Conservation (phyloP, 164 flowering plant species). For the Kalanchoe fedtschenkoi region DNA sequence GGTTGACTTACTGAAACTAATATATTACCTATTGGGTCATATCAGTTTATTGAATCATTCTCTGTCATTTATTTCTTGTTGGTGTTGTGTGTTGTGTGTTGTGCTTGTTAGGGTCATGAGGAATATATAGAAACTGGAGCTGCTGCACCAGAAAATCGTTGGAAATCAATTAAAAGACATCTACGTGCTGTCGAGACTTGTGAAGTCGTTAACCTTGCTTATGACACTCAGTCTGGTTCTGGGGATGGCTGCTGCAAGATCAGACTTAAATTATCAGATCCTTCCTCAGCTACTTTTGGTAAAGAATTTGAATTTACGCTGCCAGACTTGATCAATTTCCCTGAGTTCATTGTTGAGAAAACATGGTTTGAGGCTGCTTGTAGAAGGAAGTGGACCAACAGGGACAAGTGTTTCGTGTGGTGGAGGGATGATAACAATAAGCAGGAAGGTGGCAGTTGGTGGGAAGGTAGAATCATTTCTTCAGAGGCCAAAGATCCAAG, state of each 20-base stretch:
- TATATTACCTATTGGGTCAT: background rate
- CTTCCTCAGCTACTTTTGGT: slow-evolving; percentile 39
- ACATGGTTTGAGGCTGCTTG: slow-evolving; percentile 65
- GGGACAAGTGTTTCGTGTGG: slow-evolving; percentile 83
- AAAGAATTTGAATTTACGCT: slow-evolving; percentile 49
- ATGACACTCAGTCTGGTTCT: slow-evolving; percentile 59
- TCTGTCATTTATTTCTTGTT: background rate
- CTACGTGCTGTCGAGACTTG: slow-evolving; percentile 72
- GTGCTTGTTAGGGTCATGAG: slow-evolving; percentile 63
- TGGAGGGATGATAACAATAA: slow-evolving; percentile 56
- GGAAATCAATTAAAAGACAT: slow-evolving; percentile 37
- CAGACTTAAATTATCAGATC: slow-evolving; percentile 49
- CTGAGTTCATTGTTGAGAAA: slow-evolving; percentile 83
- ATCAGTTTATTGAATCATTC: background rate
- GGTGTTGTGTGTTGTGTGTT: background rate
- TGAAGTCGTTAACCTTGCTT: slow-evolving; percentile 50
- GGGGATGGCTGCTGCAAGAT: slow-evolving; percentile 93
- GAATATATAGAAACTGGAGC: slow-evolving; percentile 29
- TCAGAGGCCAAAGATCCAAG: slow-evolving; percentile 47
- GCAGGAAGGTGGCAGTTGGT: slow-evolving; percentile 74
- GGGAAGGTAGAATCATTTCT: slow-evolving; percentile 60
- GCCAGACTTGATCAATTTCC: slow-evolving; percentile 56
- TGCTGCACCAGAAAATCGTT: slow-evolving; percentile 34
- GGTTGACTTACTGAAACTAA: slow-evolving; percentile 27
- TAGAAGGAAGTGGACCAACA: slow-evolving; percentile 51